A percentile compares a stretch with the other conserved stretches of the same genome.
phyloP scores from a whole-genome alignment of 2,329 filamentous ascomycete genomes.

The Botrytis medusae region DNA sequence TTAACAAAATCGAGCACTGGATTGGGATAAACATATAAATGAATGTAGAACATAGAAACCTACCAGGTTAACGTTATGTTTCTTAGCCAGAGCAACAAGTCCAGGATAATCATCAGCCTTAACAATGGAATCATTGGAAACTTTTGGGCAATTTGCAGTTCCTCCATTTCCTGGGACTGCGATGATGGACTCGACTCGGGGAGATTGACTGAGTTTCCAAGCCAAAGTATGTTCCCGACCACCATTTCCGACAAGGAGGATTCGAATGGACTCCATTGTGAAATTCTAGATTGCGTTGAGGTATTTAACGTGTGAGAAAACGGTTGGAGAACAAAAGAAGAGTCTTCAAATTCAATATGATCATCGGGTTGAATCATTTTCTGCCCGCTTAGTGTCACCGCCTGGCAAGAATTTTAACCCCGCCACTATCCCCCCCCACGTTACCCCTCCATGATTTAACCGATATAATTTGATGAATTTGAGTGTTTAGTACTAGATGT shows the following conservation, averaged over 20 bases:
- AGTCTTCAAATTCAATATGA: conserved; percentile 1
- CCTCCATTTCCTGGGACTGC: conserved; percentile 82
- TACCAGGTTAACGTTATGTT: conserved; percentile 69
- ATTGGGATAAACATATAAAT: neutral
- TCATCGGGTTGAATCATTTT: conserved; percentile 14
- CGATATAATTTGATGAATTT: neutral
- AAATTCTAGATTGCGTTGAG: neutral
- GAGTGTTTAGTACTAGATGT: neutral
- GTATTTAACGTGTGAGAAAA: neutral
- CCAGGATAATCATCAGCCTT: conserved; percentile 72
- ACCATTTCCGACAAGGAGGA: conserved; percentile 90
- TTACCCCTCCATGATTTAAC: conserved; percentile 10
- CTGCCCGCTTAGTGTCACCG: conserved; percentile 18
- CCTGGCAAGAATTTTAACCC: conserved; percentile 13
- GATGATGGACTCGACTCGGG: conserved; percentile 72
- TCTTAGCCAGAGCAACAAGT: conserved; percentile 72
- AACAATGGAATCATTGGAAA: conserved; percentile 65
- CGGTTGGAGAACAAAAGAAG: neutral
- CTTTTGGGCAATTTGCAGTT: conserved; percentile 69
- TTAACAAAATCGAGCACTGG: neutral
- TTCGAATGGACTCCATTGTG: conserved; percentile 44
- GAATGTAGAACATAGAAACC: neutral
- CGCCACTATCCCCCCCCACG: neutral
- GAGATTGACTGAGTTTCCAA: conserved; percentile 88
- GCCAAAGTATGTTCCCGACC: conserved; percentile 92